Conservation (phyloP, 305 asterid genomes). For the Plantago rigida region DNA sequence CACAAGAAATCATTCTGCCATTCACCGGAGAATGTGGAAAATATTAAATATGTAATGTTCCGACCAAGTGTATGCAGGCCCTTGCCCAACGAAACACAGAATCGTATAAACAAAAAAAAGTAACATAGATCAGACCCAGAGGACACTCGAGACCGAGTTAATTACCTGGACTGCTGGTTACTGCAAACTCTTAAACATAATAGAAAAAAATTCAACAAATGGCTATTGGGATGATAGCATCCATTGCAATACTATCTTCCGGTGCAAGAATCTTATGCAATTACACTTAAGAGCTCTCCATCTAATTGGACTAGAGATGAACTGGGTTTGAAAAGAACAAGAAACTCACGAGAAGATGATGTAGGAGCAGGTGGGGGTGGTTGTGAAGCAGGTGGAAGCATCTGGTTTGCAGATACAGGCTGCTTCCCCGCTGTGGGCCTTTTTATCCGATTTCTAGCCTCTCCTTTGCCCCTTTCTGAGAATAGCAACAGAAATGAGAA, state of each 20-base stretch:
- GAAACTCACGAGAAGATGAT: slow-evolving; percentile 42
- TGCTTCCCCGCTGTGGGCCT: slow-evolving; percentile 32
- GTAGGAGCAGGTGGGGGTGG: slow-evolving; percentile 32
- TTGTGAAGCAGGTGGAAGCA: slow-evolving; percentile 34
- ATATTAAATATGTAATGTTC: too few species aligned
- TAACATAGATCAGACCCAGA: neutral
- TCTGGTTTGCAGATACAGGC: slow-evolving; percentile 34
- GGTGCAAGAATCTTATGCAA: slow-evolving; percentile 1
- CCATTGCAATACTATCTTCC: neutral
- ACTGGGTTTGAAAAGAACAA: slow-evolving; percentile 18
- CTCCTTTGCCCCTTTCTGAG: slow-evolving; percentile 39
- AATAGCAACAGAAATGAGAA: slow-evolving; percentile 19
- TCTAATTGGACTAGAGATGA: slow-evolving; percentile 10
- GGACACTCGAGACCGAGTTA: neutral
- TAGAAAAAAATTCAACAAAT: neutral
- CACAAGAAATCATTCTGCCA: too few species aligned
- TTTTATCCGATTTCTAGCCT: slow-evolving; percentile 32
- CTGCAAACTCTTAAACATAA: neutral
- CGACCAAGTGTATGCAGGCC: too few species aligned
- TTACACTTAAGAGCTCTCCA: slow-evolving; percentile 6
- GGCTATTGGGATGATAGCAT: neutral
- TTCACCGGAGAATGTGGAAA: too few species aligned
- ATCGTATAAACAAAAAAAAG: neutral
- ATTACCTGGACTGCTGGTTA: neutral
- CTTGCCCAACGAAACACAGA: too few species aligned